A percentile compares a stretch with the other conserved stretches of the same genome.
phyloP scores from a whole-genome alignment of 768 basidiomycete species.

The Podaxis mareebaensis region DNA sequence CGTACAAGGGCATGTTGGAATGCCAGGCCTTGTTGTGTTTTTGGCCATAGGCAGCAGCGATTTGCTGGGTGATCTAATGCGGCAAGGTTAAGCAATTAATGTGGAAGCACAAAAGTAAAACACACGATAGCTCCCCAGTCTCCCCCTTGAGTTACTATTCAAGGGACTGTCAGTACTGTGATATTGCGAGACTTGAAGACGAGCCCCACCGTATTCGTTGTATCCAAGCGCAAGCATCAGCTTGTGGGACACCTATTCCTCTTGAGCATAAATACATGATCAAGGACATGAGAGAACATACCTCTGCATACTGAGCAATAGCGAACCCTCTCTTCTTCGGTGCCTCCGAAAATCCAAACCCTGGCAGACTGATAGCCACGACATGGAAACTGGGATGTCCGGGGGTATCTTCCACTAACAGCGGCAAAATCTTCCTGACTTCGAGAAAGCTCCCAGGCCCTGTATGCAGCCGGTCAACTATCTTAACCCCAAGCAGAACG shows the following conservation, averaged over 20 bases:
- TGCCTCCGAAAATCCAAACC: constrained; percentile 62
- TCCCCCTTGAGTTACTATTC: constrained; percentile 31
- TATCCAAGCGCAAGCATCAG: constrained; percentile 52
- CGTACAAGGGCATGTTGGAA: constrained; percentile 47
- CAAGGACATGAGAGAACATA: constrained; percentile 18
- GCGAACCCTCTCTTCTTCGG: constrained; percentile 51
- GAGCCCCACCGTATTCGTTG: constrained; percentile 40
- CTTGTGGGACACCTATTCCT: constrained; percentile 43
- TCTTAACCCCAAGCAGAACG: constrained; percentile 23
- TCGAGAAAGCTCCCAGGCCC: constrained; percentile 66
- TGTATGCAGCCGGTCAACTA: constrained; percentile 22
- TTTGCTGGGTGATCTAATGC: constrained; percentile 27
- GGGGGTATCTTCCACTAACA: constrained; percentile 42
- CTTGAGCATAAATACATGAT: neutral
- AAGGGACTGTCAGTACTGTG: neutral
- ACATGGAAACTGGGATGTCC: constrained; percentile 62
- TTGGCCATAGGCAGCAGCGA: constrained; percentile 30
- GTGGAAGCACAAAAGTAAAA: neutral
- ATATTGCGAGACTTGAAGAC: neutral
- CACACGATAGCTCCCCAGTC: constrained; percentile 25
- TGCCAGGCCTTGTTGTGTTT: constrained; percentile 54
- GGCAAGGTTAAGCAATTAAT: neutral
- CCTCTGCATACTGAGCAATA: constrained; percentile 53
- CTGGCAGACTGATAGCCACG: constrained; percentile 59
- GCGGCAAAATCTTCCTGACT: constrained; percentile 55